Evolutionary conservation across 2,329 filamentous ascomycete genomes (phyloP), one percentile per base, ranked within the genome.

Genomic region (Fusarium brachygibbosum): DNA sequence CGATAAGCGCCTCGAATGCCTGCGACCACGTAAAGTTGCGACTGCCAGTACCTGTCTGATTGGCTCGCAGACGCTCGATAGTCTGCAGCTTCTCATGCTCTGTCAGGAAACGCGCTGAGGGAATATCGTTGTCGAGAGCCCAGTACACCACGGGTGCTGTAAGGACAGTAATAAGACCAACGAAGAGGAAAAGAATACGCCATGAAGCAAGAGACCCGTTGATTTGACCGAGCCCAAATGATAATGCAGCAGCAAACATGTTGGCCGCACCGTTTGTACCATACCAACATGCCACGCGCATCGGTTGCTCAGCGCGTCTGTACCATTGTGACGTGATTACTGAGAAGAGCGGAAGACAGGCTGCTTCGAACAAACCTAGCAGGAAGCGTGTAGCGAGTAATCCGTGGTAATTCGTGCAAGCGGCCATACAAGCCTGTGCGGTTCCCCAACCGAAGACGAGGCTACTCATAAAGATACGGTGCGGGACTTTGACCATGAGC

Each of bases 31-130:
- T 91, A 78, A 90, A 92, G 65, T 91, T 85, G 68, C 89, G 88
- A 64, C 88, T 91, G 2, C 90, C 90, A 17, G 92, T 89, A 1
- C 92, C 92, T 63, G 92, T 92, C 75, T 93, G 88, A 71, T 95
- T 95, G 23, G 88, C 84, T 0, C 91, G 84, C 8, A 95, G 87
- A 0, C 92, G 85, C 67, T 93, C 92, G 28, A 94, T 82, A 0
- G 90, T 91, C 41, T 93, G 83, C 0, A 88, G 76, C 14, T 88
- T 87, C 69, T 95, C 92, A 45, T 88, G 83, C 53, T 90, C 85
- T 10, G 82, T 90, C 28, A 96, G 73, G 59, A 86, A 87, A 16
- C 85, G 81, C 0, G 85, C 85, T 0, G 85, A 84, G 0, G 82
- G 75, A 19, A 90, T 84, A 66, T 89, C 87, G 73, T 86, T 85